Conservation (phyloP, 129 eudicot species). For the Apium graveolens region DNA sequence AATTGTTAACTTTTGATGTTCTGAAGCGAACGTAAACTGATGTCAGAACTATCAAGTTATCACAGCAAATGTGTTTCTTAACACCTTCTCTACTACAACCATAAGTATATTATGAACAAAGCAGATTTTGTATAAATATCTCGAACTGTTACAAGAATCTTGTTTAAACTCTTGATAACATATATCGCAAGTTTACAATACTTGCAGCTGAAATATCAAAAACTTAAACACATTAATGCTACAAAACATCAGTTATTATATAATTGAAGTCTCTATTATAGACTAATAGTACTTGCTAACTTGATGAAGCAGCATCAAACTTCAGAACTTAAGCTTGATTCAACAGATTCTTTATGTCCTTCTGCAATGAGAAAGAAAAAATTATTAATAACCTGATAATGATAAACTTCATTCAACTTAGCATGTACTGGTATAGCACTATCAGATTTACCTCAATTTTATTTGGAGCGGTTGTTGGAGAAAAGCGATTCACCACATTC, state of each 20-base stretch:
- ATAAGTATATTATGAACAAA: neutral
- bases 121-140: neutral
- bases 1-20: no score
- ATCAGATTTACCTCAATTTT: conserved; percentile 70
- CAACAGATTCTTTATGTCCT: conserved; percentile 4
- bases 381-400: neutral
- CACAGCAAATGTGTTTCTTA: no score
- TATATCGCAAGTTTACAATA: neutral
- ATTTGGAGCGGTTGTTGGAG: conserved; percentile 87
- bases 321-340: neutral
- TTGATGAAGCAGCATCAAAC: neutral
- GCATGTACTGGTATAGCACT: neutral
- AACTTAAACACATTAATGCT: neutral
- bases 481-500: conserved; percentile 75
- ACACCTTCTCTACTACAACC: no score
- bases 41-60: no score
- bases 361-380: neutral
- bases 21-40: no score
- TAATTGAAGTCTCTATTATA: neutral
- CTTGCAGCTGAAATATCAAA: neutral
- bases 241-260: neutral
- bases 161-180: neutral
- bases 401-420: neutral
- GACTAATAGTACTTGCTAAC: neutral
- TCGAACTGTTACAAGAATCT: neutral